phyloP scores from a whole-genome alignment of 495 filamentous ascomycete species.

The Neurospora pannonica region DNA sequence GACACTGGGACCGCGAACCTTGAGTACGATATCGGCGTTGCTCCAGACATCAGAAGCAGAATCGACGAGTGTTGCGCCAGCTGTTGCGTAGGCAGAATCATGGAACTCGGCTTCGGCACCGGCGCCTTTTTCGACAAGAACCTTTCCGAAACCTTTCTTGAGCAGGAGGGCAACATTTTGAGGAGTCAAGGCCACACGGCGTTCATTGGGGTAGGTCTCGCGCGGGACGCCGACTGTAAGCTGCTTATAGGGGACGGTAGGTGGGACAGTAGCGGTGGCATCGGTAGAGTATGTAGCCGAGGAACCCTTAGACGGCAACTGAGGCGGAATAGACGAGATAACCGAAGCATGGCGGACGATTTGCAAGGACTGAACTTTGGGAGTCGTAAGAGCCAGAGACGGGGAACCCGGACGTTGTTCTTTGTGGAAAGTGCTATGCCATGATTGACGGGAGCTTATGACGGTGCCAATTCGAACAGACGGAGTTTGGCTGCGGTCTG shows the following conservation, averaged over 20 bases:
- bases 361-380: slow-evolving; percentile 14
- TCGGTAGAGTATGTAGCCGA: slow-evolving; percentile 23
- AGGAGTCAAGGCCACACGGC: slow-evolving; percentile 70
- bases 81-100: slow-evolving; percentile 59
- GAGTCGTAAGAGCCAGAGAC: slow-evolving; percentile 12
- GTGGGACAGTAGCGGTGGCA: slow-evolving; percentile 28
- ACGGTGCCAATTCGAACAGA: slow-evolving; percentile 5
- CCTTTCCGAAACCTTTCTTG: slow-evolving; percentile 68
- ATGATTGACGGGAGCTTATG: slow-evolving; percentile 20
- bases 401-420: slow-evolving; percentile 2
- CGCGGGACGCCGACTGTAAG: slow-evolving; percentile 63
- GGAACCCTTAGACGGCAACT: neutral
- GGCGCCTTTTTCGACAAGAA: slow-evolving; percentile 65
- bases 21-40: slow-evolving; percentile 64
- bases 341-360: slow-evolving; percentile 27
- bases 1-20: slow-evolving; percentile 61
- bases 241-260: slow-evolving; percentile 53
- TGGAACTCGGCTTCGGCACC: slow-evolving; percentile 64
- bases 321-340: slow-evolving; percentile 14
- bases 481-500: neutral
- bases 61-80: slow-evolving; percentile 64
- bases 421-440: slow-evolving; percentile 18
- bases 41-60: slow-evolving; percentile 48
- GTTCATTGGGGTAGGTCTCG: slow-evolving; percentile 62
- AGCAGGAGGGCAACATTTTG: slow-evolving; percentile 66